phyloP scores from a whole-genome alignment of 306 rosid species.

The Corylus heterophylla region DNA sequence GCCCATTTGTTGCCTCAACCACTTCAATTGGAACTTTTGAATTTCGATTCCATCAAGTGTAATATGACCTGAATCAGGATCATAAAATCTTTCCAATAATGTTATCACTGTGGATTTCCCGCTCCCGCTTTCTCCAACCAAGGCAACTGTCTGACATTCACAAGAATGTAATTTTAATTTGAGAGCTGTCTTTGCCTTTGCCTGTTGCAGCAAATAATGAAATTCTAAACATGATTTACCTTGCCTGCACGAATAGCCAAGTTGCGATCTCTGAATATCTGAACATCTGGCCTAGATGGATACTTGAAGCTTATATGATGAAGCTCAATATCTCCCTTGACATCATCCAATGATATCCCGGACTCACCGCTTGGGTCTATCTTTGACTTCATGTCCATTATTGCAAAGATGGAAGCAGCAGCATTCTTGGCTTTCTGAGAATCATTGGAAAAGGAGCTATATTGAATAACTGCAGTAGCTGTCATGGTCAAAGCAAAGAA shows the following conservation, averaged over 20 bases:
- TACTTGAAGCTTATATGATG: conserved; percentile 66
- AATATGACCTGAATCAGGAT: conserved; percentile 79
- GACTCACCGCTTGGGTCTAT: conserved; percentile 68
- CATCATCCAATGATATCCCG: conserved; percentile 51
- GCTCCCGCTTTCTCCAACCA: conserved; percentile 96
- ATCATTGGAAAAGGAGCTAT: conserved; percentile 63
- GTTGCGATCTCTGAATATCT: conserved; percentile 67
- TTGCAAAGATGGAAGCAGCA: conserved; percentile 61
- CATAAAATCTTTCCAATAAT: conserved; percentile 78
- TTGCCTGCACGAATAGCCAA: conserved; percentile 70
- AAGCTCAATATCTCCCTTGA: conserved; percentile 66
- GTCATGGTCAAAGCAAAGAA: conserved; percentile 88
- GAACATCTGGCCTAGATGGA: conserved; percentile 78
- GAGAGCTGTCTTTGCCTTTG: neutral
- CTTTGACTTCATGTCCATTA: conserved; percentile 56
- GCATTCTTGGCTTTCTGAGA: conserved; percentile 61
- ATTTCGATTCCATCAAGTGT: conserved; percentile 76
- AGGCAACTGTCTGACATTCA: conserved; percentile 62
- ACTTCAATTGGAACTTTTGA: conserved; percentile 51
- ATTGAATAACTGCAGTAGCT: conserved; percentile 62
- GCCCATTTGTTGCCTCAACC: conserved; percentile 96
- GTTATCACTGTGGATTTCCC: conserved; percentile 86
- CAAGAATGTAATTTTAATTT: conserved; percentile 2
- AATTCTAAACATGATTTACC: conserved; percentile 33
- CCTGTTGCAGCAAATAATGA: neutral